Base-by-base conservation (phyloP, 768 basidiomycete species). In the Rhodotorula kratochvilovae region DNA sequence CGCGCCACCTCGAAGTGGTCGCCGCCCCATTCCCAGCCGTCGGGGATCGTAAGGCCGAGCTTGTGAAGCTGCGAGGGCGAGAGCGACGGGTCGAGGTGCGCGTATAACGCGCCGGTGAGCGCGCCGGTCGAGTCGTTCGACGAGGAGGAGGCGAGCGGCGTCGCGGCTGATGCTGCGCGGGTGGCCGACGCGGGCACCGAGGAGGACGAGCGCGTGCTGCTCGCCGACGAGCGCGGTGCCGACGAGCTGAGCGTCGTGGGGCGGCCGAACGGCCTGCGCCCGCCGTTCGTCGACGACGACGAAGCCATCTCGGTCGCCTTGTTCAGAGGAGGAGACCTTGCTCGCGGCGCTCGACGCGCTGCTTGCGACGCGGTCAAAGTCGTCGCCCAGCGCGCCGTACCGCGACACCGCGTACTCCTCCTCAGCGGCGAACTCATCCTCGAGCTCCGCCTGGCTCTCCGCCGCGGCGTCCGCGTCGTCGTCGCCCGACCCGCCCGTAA, bases 1-100 rank as follows among this genome's bases (percentile, higher is more conserved):
- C 71, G 35, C 59, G 74, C 74, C n/a, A 76, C 55, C 43, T 72
- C 68, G 27, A 72, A 76, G 58, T 72, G 66, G 31, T 64, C 55
- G 27, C 48, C 35, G 7, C 74, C 74, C 74, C 74, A 76, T 19
- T 72, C 64, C 68, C 67, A 70, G 3, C 68, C 71, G 2, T 42
- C 45, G 3, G 74, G 74, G 2, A 72, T 64, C 21, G 62, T 62
- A 39, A 77, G 27, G 29, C 67, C 69, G 29, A 74, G 67, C 31
- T 19, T 1, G 13, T 25, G 4, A 1, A 45, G 62, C n/a, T 71
- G 36, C 1, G 65, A 19, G 10, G 48, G 0, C 6, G 61, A 5
- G 31, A 67, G 45, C 3, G 55, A 33, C 25, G 70, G 65, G 6
- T 61, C 57, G 61, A 71, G 66, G 25, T 61, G 54, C n/a, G 66